Base-by-base conservation (phyloP, 371 early-diverging fungal species). In the Fennellomyces sp. region DNA sequence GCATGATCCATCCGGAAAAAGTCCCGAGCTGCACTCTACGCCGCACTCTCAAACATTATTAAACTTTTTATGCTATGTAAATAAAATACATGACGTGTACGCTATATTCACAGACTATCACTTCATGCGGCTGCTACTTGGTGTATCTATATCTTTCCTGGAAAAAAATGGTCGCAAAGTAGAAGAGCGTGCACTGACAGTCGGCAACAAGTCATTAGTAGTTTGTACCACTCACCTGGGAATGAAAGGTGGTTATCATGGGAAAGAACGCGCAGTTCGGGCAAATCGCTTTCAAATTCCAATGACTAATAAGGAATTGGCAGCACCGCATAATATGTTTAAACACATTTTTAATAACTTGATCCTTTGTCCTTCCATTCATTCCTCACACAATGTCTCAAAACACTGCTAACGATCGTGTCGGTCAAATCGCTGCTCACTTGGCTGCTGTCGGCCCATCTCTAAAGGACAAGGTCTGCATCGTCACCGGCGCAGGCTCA, bases 401-500 rank as follows among this genome's bases (percentile, higher is more conserved):
- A 60, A 19, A 27, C 25, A 42, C 72, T 63, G 73, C 79, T 21
- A 63, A 45, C 39, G 73, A 76, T 31, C 77, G 82, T 45, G 66
- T 72, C 48, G 64, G 60, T 26, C 80, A 75, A 51, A 65, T 82
- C 26, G 59, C 70, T 31, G 56, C 65, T 21, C 82, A 82, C 53
- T 58, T 82, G 6, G 58, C 57, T 17, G 58, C 65, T n/a, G 72
- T 61, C 11, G 71, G 63, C 7, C 62, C 72, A 23, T 76, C 80
- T 21, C 53, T 80, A 36, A 47, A 70, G 45, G 73, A 70, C 56
- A 76, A 78, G 42, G 73, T 83, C 2, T 83, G 83, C 65, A 80
- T 83, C 52, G 70, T 83, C 36, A 83, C 83, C 15, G 83, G 83
- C 17, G 83, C 83, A 15, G 76, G 79, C 13, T 83, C 83, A 8